Conservation (phyloP, 2,329 filamentous ascomycete genomes). For the Colletotrichum sp. region DNA sequence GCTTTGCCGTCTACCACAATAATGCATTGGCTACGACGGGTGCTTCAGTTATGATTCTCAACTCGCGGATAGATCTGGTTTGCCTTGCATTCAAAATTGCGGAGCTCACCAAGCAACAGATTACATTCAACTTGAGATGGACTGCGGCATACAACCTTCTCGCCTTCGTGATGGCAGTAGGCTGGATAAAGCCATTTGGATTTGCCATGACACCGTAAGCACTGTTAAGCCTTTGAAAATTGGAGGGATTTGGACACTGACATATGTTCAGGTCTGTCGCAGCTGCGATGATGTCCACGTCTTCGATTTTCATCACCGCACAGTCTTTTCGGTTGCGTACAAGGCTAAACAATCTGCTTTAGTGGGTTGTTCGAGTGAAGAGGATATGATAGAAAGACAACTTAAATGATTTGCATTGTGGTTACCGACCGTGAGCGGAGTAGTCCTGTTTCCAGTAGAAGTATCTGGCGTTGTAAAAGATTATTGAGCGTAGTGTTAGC, state of each 20-base stretch:
- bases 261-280: neutral
- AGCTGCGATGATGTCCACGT: neutral
- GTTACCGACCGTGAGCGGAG: neutral
- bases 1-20: neutral
- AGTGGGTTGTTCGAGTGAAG: neutral
- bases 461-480: neutral
- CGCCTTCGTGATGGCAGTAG: neutral
- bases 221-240: neutral
- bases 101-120: neutral
- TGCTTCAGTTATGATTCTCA: neutral
- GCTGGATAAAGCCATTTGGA: neutral
- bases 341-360: neutral
- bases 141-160: neutral
- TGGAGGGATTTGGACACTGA: neutral
- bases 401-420: neutral
- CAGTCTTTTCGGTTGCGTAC: neutral
- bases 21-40: neutral
- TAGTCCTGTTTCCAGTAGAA: neutral
- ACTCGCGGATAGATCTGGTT: neutral
- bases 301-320: neutral
- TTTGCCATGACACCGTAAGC: neutral
- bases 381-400: neutral
- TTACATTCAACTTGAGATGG: neutral
- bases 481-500: neutral
- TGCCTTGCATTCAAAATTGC: neutral